These are phyloP conservation scores for Cryptococcus maquisensis DNA, from an alignment of 1,284 basidiomycete genomes.

Conservation along the genomic window DNA sequence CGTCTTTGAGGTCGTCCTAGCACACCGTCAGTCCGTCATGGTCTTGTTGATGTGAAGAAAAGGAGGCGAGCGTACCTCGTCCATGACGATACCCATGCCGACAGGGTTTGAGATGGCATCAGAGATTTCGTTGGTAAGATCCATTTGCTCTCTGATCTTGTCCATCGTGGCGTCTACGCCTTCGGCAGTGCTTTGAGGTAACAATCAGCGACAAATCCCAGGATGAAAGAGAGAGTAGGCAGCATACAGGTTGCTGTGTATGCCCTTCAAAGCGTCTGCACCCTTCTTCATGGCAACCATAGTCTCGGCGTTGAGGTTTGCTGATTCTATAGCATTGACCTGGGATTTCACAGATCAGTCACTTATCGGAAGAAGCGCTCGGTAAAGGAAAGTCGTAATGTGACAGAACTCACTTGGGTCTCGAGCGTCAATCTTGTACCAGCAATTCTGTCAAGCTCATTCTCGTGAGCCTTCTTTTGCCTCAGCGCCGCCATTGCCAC, in stretches of 20 bases:
- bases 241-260: slow-evolving; percentile 85
- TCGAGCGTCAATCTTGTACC: slow-evolving; percentile 90
- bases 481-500: slow-evolving; percentile 86
- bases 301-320: slow-evolving; percentile 97
- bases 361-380: background rate
- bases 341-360: slow-evolving; percentile 20
- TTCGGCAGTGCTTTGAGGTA: slow-evolving; percentile 66
- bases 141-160: slow-evolving; percentile 85
- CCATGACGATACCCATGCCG: slow-evolving; percentile 61
- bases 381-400: background rate
- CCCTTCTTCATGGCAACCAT: slow-evolving; percentile 98
- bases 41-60: background rate
- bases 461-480: slow-evolving; percentile 88
- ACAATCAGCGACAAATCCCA: too few relatives aligned
- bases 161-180: slow-evolving; percentile 93
- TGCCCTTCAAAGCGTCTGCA: slow-evolving; percentile 81
- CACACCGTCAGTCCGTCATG: background rate
- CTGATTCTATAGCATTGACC: slow-evolving; percentile 93
- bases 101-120: slow-evolving; percentile 84
- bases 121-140: slow-evolving; percentile 90
- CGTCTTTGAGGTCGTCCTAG: slow-evolving; percentile 75
- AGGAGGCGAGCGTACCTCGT: slow-evolving; percentile 59
- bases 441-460: slow-evolving; percentile 80
- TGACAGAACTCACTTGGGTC: slow-evolving; percentile 63
- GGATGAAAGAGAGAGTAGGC: background rate